Percentiles rank a stretch among this genome's conserved stretches.
Evolutionary conservation across 129 eudicot species (phyloP).

Genomic region (Erigeron canadensis): DNA sequence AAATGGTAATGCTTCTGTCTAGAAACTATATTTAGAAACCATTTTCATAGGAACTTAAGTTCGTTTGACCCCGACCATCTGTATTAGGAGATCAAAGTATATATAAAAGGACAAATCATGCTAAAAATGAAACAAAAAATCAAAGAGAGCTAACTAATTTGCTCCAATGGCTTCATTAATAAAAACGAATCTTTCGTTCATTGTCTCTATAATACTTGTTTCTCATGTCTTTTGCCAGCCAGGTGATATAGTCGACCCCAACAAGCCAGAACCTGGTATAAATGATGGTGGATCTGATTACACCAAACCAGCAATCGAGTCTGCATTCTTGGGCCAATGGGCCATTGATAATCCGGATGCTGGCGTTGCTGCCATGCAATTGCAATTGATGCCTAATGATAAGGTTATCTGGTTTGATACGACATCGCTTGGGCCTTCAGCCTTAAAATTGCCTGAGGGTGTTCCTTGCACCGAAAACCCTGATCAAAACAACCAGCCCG

Average conservation of each 20-base stretch:
- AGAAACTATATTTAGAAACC: conserved; percentile 21
- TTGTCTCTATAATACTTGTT: conserved; percentile 24
- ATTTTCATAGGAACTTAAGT: neutral
- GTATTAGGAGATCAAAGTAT: conserved; percentile 5
- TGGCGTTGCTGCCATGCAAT: conserved; percentile 85
- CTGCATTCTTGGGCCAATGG: conserved; percentile 38
- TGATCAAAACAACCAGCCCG: conserved; percentile 32
- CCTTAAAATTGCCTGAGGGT: conserved; percentile 31
- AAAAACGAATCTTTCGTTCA: conserved; percentile 4
- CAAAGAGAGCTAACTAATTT: neutral
- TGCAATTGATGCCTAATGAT: conserved; percentile 74
- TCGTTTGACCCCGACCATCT: neutral
- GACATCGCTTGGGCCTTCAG: conserved; percentile 58
- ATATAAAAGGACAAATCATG: neutral
- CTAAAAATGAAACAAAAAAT: neutral
- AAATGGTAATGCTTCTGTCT: neutral
- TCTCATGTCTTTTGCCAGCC: conserved; percentile 13
- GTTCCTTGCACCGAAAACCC: conserved; percentile 34
- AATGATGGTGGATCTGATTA: conserved; percentile 32
- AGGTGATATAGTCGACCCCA: neutral
- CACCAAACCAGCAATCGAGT: conserved; percentile 26
- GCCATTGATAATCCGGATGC: conserved; percentile 39
- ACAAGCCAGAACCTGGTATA: neutral
- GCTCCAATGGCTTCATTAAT: conserved; percentile 9
- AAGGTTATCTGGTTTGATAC: conserved; percentile 74